Evolutionary conservation across 805 yeast species (phyloP).

Genomic region (Teunomyces lycoperdinae): DNA sequence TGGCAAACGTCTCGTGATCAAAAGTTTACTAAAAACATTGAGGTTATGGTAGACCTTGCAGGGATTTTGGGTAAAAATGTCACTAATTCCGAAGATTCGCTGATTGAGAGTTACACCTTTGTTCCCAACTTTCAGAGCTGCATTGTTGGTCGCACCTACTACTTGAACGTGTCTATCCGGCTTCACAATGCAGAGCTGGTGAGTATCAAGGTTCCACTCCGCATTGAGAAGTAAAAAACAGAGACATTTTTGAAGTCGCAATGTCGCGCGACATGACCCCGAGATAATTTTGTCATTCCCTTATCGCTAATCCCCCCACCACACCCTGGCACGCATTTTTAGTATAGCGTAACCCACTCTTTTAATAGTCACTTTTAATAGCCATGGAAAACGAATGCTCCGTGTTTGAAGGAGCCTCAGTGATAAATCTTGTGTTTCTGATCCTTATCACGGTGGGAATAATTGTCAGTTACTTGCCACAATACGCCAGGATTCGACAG

Average conservation of each 20-base stretch:
- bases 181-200: conserved; percentile 17
- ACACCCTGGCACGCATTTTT: too few species aligned
- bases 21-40: conserved; percentile 4
- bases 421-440: conserved; percentile 47
- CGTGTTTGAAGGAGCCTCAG: conserved; percentile 49
- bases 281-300: background rate
- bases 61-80: conserved; percentile 10
- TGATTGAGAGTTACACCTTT: conserved; percentile 15
- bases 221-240: conserved; percentile 9
- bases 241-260: background rate
- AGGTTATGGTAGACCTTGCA: conserved; percentile 10
- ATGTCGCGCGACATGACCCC: background rate
- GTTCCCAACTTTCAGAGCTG: conserved; percentile 31
- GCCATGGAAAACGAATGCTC: conserved; percentile 27
- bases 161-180: conserved; percentile 15
- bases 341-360: too few species aligned
- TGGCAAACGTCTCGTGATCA: background rate
- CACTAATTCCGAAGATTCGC: conserved; percentile 11
- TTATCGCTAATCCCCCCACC: background rate
- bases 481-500: conserved; percentile 55
- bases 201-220: conserved; percentile 18
- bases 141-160: conserved; percentile 26
- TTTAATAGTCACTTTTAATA: background rate
- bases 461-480: conserved; percentile 70
- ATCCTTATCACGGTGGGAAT: conserved; percentile 62